Percentiles rank a stretch among this genome's conserved stretches.
Conservation (phyloP, 2,329 filamentous ascomycete genomes). For the Fusarium neocosmosporiellum region DNA sequence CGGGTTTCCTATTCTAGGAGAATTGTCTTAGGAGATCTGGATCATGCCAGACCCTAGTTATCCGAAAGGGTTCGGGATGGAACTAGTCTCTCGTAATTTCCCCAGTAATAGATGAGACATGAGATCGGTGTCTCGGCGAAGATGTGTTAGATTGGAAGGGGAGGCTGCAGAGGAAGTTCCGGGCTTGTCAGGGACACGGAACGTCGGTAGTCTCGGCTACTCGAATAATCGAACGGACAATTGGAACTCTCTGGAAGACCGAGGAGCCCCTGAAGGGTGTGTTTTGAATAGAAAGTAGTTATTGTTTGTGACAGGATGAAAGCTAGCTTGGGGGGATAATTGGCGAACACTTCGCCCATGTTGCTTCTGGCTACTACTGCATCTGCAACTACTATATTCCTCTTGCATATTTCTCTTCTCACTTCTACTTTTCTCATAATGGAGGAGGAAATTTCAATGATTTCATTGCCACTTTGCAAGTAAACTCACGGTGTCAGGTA, state of each 20-base stretch:
- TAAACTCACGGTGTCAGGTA: not conserved
- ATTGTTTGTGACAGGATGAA: not conserved
- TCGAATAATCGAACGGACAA: not conserved
- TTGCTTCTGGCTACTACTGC: not conserved
- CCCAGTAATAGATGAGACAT: not conserved
- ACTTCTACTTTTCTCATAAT: not conserved
- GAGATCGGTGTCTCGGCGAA: not conserved
- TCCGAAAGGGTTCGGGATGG: not conserved
- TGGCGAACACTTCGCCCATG: not conserved
- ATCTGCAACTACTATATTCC: not conserved
- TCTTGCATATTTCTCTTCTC: not conserved
- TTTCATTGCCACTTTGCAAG: not conserved
- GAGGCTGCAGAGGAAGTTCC: not conserved
- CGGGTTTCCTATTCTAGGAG: not conserved
- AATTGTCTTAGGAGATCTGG: not conserved
- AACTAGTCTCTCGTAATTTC: not conserved
- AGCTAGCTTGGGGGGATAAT: not conserved
- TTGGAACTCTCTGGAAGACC: not conserved
- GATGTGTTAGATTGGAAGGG: not conserved
- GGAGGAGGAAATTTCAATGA: not conserved
- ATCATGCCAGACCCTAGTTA: not conserved
- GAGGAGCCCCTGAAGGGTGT: not conserved
- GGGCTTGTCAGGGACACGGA: not conserved
- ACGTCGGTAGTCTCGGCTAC: not conserved
- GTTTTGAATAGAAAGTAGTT: too few species aligned